Percentiles rank a stretch among this genome's conserved stretches.
phyloP scores from a whole-genome alignment of 352 stramenopile species.

The Sclerospora graminicola region DNA sequence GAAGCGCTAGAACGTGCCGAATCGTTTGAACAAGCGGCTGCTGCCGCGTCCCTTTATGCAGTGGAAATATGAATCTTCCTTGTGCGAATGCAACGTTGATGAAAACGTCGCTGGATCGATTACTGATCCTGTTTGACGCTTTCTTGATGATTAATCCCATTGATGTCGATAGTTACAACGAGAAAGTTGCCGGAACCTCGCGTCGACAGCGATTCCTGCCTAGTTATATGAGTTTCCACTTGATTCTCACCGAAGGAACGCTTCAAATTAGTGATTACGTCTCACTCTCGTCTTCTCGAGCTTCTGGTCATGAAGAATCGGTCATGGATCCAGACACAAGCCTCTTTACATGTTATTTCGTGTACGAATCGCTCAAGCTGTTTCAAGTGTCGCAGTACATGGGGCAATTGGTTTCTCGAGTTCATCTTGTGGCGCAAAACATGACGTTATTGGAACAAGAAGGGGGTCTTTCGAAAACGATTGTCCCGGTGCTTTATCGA shows the following conservation, averaged over 20 bases:
- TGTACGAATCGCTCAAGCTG: constrained; percentile 61
- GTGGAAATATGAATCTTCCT: constrained; percentile 59
- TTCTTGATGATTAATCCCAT: constrained; percentile 83
- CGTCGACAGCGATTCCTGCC: constrained; percentile 48
- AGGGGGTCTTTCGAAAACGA: constrained; percentile 19
- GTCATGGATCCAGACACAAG: constrained; percentile 17
- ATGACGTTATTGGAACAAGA: constrained; percentile 70
- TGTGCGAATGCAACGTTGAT: constrained; percentile 42
- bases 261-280: constrained; percentile 51
- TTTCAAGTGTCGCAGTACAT: constrained; percentile 87
- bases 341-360: constrained; percentile 62
- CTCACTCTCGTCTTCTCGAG: constrained; percentile 4
- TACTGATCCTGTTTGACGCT: constrained; percentile 81
- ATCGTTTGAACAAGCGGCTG: constrained; percentile 45
- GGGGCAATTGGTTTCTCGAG: constrained; percentile 62
- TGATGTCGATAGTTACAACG: constrained; percentile 72
- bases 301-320: no score
- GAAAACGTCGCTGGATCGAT: constrained; percentile 57
- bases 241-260: constrained; percentile 50
- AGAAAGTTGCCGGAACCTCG: constrained; percentile 41
- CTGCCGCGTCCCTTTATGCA: constrained; percentile 41
- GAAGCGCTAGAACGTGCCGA: constrained; percentile 51
- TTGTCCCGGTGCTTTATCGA: constrained; percentile 68
- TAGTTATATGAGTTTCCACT: constrained; percentile 69
- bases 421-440: constrained; percentile 64